Evolutionary conservation across 768 basidiomycete genomes (phyloP).

Genomic region (Pulveroboletus sp.): DNA sequence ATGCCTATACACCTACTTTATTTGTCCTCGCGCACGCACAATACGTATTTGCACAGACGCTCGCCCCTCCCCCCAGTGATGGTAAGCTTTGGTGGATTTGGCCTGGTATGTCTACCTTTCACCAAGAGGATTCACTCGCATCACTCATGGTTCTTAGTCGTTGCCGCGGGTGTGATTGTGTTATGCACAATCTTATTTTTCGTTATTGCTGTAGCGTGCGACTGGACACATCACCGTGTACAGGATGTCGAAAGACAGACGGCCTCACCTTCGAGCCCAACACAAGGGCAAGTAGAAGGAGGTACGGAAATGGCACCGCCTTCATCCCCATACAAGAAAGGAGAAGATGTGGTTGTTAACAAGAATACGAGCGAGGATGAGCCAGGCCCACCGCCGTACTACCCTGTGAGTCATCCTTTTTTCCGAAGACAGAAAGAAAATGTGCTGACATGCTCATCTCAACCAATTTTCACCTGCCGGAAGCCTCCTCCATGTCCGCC

Average conservation of each 20-base stretch:
- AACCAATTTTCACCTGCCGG: background rate
- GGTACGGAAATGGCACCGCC: background rate
- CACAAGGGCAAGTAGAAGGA: background rate
- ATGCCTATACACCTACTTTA: no score
- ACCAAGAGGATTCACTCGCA: no score
- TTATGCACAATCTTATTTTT: no score
- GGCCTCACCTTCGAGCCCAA: background rate
- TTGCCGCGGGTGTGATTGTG: no score
- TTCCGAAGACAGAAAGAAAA: no score
- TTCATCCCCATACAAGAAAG: background rate
- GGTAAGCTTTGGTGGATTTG: no score
- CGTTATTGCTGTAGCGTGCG: no score
- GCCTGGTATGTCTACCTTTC: no score
- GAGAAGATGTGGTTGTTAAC: background rate
- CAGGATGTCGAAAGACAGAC: background rate
- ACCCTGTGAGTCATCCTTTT: background rate
- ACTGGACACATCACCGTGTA: background rate
- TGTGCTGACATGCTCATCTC: background rate
- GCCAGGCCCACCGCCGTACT: slow-evolving; percentile 4
- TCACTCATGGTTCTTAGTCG: no score
- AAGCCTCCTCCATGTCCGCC: background rate
- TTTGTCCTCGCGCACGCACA: no score
- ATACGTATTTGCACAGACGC: no score
- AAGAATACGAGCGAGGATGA: background rate
- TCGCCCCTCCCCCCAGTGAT: no score